Conservation (phyloP, 805 yeast species). For the Metschnikowia santaceciliae region DNA sequence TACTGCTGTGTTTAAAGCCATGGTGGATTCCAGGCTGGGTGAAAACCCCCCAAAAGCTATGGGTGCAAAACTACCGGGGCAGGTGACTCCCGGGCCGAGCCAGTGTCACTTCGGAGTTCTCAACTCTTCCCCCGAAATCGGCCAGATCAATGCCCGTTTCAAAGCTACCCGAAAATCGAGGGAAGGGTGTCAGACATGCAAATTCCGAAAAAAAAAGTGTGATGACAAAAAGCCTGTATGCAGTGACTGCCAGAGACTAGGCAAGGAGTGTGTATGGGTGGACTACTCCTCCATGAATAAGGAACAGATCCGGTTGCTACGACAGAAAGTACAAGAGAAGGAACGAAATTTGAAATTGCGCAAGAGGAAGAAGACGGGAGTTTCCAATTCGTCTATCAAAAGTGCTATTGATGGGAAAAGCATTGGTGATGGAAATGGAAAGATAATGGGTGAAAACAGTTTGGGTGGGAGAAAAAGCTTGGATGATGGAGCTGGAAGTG, state of each 20-base stretch:
- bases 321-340: slow-evolving; percentile 31
- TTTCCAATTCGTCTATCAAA: no score
- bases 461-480: no score
- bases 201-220: slow-evolving; percentile 58
- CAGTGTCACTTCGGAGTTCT: neutral
- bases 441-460: no score
- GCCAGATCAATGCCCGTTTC: neutral
- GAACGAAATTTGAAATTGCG: slow-evolving; percentile 43
- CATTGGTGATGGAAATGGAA: no score
- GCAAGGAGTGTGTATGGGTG: slow-evolving; percentile 46
- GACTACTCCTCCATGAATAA: slow-evolving; percentile 41
- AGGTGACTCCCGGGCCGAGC: neutral
- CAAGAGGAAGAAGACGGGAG: slow-evolving; percentile 22
- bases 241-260: slow-evolving; percentile 45
- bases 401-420: no score
- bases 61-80: neutral
- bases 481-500: no score
- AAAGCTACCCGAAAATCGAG: slow-evolving; percentile 29
- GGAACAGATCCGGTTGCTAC: slow-evolving; percentile 33
- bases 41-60: no score
- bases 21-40: no score
- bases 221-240: slow-evolving; percentile 49
- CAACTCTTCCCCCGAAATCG: neutral
- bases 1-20: no score
- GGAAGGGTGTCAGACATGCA: slow-evolving; percentile 68